Base-by-base conservation (phyloP, 2,329 filamentous ascomycete genomes). In the Botrytis squamosa region DNA sequence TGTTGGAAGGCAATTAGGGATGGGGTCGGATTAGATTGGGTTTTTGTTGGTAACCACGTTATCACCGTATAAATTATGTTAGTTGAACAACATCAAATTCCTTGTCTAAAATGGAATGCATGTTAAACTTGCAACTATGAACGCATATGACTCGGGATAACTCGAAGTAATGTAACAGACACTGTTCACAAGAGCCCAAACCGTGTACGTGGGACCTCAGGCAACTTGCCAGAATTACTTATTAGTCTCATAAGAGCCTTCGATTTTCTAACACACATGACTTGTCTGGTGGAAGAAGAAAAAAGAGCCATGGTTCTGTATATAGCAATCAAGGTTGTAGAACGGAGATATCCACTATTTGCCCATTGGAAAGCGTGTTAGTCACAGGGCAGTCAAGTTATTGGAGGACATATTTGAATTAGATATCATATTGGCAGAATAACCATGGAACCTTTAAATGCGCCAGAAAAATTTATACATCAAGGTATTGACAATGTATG, bases 381-480 rank as follows among this genome's bases (percentile, higher is more conserved):
- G 38, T 22, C 25, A 12, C 33, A 57, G 25, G 33, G n/a, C 36
- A 55, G 14, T 29, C 36, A 55, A 40, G 16, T 8, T 55, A 42
- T 55, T 57, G 46, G 52, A 57, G 36, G 38, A 3, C 49, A 57
- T 44, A 6, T 3, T 69, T 44, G 12, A 69, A 69, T 69, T 69
- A 69, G 49, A 33, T 69, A 57, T 57, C 36, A 57, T 57, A 42
- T 69, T 69, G 38, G 10, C 38, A 69, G 25, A 69, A 57, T 49
- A 44, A 42, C 66, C 36, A 25, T 42, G 38, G 6, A 38, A 69
- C 66, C 66, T 57, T 67, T 33, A 12, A 44, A 33, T 69, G 36
- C 66, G 49, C 36, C 66, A 14, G 18, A 16, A 68, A 68, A 57
- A 25, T 16, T 42, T 57, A 68, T 68, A 68, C 66, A 68, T 57